These are phyloP conservation scores for Aspergillus baeticus DNA, from an alignment of 495 filamentous ascomycete species.

Conservation along the genomic window DNA sequence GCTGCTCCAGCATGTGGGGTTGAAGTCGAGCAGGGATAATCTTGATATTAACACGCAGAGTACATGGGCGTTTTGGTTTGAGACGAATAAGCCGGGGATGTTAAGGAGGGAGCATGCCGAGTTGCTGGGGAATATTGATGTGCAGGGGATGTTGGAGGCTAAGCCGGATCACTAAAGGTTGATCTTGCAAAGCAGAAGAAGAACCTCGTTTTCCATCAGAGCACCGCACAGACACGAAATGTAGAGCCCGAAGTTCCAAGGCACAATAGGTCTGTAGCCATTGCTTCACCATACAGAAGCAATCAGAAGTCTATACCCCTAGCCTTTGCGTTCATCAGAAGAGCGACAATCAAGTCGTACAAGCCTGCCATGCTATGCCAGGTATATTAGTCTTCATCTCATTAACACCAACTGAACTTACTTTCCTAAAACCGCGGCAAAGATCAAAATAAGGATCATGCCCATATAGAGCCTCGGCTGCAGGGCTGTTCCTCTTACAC, in stretches of 20 bases:
- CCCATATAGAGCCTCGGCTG: slow-evolving; percentile 97
- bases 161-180: not conserved
- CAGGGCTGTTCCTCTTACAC: slow-evolving; percentile 96
- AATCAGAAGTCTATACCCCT: not conserved
- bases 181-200: too few relatives aligned
- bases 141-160: not conserved
- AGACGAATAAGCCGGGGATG: slow-evolving; percentile 10
- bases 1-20: slow-evolving; percentile 37
- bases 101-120: slow-evolving; percentile 8
- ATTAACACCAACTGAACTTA: slow-evolving; percentile 4
- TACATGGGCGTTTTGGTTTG: slow-evolving; percentile 23
- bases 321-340: not conserved
- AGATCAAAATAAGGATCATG: slow-evolving; percentile 99
- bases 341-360: not conserved
- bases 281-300: not conserved
- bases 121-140: slow-evolving; percentile 4
- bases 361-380: not conserved
- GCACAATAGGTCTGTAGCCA: too few relatives aligned
- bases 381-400: not conserved
- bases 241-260: too few relatives aligned
- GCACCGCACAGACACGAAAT: too few relatives aligned
- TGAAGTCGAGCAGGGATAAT: slow-evolving; percentile 26
- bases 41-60: slow-evolving; percentile 16
- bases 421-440: slow-evolving; percentile 97
- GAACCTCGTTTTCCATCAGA: too few relatives aligned